Evolutionary conservation across 805 yeast species (phyloP).

Genomic region (Saccharomyces paradoxus): DNA sequence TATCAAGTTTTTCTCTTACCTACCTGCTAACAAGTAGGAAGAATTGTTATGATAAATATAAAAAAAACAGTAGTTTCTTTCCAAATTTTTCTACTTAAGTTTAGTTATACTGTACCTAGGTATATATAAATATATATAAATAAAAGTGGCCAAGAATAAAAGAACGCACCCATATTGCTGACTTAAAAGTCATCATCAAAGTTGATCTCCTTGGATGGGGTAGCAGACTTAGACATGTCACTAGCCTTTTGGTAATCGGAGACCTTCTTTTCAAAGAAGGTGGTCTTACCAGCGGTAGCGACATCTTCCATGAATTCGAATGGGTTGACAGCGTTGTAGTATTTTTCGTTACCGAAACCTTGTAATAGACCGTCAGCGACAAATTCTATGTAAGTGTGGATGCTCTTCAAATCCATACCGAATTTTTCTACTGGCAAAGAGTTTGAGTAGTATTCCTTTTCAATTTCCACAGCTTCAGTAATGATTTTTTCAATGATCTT

Average conservation of each 20-base stretch:
- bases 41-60: background rate
- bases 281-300: slow-evolving; percentile 94
- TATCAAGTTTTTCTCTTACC: background rate
- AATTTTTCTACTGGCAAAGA: slow-evolving; percentile 83
- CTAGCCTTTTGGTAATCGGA: slow-evolving; percentile 98
- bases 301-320: slow-evolving; percentile 98
- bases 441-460: slow-evolving; percentile 83
- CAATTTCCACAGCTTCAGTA: slow-evolving; percentile 89
- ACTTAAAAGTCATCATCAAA: slow-evolving; percentile 87
- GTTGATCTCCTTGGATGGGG: slow-evolving; percentile 49
- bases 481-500: slow-evolving; percentile 74
- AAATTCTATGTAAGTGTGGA: slow-evolving; percentile 95
- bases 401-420: slow-evolving; percentile 84
- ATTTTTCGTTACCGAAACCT: slow-evolving; percentile 82
- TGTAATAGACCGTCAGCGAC: slow-evolving; percentile 89
- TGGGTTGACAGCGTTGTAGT: slow-evolving; percentile 82
- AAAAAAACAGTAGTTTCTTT: background rate
- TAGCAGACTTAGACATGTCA: slow-evolving; percentile 72
- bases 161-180: background rate
- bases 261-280: slow-evolving; percentile 96
- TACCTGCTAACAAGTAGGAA: background rate
- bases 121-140: background rate
- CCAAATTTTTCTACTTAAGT: background rate
- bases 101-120: background rate
- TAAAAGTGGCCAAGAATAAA: background rate